These are phyloP conservation scores for Epichloe amarillans DNA, from an alignment of 2,329 filamentous ascomycete genomes.

Conservation along the genomic window DNA sequence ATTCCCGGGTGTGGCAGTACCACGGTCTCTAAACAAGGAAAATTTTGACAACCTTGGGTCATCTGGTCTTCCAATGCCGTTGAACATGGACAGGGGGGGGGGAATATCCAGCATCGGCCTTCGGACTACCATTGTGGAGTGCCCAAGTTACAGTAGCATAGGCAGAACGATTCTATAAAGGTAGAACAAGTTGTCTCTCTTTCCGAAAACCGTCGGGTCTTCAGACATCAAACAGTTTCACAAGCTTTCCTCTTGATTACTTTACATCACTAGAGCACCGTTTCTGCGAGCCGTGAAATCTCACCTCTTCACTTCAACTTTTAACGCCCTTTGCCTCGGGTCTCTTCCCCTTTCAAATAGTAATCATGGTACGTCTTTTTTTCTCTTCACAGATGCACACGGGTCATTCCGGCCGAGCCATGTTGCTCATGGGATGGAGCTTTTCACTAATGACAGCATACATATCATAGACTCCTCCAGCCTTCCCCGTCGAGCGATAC, in stretches of 20 bases:
- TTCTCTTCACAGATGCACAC: too few relatives aligned
- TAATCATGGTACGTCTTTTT: not conserved
- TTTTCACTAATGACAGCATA: not conserved
- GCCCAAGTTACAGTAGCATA: not conserved
- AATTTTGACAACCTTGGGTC: not conserved
- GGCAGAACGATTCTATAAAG: not conserved
- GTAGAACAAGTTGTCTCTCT: not conserved
- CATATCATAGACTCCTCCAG: not conserved
- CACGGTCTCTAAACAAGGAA: not conserved
- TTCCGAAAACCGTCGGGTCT: not conserved
- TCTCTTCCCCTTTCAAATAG: not conserved
- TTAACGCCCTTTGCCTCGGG: not conserved
- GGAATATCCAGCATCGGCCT: not conserved
- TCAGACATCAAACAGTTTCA: not conserved
- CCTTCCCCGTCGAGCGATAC: slow-evolving; percentile 26
- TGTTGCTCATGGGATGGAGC: not conserved
- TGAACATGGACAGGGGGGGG: not conserved
- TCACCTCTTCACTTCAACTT: not conserved
- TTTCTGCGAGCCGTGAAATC: not conserved
- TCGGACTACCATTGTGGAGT: not conserved
- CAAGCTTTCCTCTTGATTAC: not conserved
- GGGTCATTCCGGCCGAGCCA: not conserved
- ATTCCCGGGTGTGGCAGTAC: not conserved
- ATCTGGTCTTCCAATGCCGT: not conserved
- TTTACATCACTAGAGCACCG: not conserved